Conservation (phyloP, 2,329 filamentous ascomycete species). For the Cladosporium oxysporum region DNA sequence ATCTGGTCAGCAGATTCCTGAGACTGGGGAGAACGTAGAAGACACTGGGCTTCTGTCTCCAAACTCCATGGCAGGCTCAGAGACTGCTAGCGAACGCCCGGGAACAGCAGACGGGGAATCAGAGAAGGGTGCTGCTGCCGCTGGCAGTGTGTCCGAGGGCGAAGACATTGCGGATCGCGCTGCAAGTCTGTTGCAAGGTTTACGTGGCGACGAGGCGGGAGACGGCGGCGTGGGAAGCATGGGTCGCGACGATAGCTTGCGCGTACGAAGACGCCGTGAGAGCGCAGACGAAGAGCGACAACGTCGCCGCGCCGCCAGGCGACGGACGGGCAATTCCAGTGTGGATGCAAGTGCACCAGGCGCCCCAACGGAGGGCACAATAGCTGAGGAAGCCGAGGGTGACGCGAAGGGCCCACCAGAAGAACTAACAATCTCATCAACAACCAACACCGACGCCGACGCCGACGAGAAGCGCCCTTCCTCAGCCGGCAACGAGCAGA, state of each 20-base stretch:
- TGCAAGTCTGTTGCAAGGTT: slow-evolving; percentile 78
- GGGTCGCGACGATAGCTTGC: slow-evolving; percentile 39
- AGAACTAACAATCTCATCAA: slow-evolving; percentile 36
- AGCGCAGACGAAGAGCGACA: slow-evolving; percentile 78
- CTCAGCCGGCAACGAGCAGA: slow-evolving; percentile 7
- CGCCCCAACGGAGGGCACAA: slow-evolving; percentile 38
- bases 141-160: slow-evolving; percentile 43
- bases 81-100: not conserved
- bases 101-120: slow-evolving; percentile 5
- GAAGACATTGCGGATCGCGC: slow-evolving; percentile 85
- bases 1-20: slow-evolving; percentile 84
- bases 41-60: slow-evolving; percentile 35
- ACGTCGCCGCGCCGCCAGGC: slow-evolving; percentile 60
- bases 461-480: slow-evolving; percentile 25
- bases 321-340: slow-evolving; percentile 34
- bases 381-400: slow-evolving; percentile 32
- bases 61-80: slow-evolving; percentile 17
- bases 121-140: slow-evolving; percentile 9
- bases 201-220: slow-evolving; percentile 66
- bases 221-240: slow-evolving; percentile 42
- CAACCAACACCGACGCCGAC: slow-evolving; percentile 22
- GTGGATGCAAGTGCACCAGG: slow-evolving; percentile 34
- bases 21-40: slow-evolving; percentile 45
- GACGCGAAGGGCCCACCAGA: slow-evolving; percentile 21
- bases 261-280: slow-evolving; percentile 64